Percentiles rank a stretch among this genome's conserved stretches.
Evolutionary conservation across 805 yeast species (phyloP).

Genomic region (Candida sonorensis): DNA sequence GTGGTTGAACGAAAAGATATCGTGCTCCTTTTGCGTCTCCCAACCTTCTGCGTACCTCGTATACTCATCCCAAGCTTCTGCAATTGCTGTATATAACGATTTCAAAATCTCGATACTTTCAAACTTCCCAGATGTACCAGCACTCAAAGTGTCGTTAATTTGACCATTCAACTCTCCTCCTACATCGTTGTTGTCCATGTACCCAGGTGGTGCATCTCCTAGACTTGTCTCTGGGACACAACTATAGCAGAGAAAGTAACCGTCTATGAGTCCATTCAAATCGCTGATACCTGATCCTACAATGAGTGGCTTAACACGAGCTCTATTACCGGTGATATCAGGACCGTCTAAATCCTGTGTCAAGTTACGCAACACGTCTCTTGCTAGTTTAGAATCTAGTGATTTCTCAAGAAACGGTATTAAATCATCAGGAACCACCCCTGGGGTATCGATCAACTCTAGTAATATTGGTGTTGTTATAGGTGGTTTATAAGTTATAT

Average conservation of each 20-base stretch:
- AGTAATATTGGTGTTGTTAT: conserved; percentile 51
- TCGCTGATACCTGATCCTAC: conserved; percentile 79
- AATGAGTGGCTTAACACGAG: conserved; percentile 52
- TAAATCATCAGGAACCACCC: conserved; percentile 55
- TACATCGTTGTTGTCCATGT: too few species aligned
- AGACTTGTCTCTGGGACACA: conserved; percentile 50
- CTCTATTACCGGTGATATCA: conserved; percentile 11
- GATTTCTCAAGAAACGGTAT: conserved; percentile 77
- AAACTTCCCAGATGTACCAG: too few species aligned
- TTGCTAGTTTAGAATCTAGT: conserved; percentile 52
- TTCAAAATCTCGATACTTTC: conserved; percentile 31
- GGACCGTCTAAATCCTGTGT: conserved; percentile 36
- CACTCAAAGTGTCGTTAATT: too few species aligned
- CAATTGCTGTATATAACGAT: conserved; percentile 47
- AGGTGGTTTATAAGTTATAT: conserved; percentile 37
- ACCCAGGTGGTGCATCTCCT: conserved; percentile 46
- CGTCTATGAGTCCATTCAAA: conserved; percentile 68
- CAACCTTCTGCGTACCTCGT: conserved; percentile 46
- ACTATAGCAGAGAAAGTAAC: conserved; percentile 62
- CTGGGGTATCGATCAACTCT: conserved; percentile 72
- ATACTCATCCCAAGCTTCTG: conserved; percentile 72
- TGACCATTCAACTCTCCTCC: too few species aligned
- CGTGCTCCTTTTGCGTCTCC: conserved; percentile 63
- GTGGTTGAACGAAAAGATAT: conserved; percentile 52
- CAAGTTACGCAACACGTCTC: conserved; percentile 50